Evolutionary conservation across 257 asterid genomes (phyloP), one percentile per base, ranked within the genome.

Genomic region (Lycium ferocissimum): DNA sequence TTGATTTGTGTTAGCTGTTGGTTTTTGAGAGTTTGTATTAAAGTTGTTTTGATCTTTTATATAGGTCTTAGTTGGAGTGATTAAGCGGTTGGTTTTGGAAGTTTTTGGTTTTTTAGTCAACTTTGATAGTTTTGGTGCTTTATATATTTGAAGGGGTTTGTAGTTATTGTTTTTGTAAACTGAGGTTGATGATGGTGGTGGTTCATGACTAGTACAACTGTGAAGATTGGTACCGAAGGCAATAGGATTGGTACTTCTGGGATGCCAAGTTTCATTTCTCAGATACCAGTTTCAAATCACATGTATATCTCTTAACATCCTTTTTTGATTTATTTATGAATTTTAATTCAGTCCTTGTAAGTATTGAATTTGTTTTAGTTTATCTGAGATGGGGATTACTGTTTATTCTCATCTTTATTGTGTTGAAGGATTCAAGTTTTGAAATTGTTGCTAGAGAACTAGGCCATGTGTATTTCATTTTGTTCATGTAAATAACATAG

Each of bases 201-300:
- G 80, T 87, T 86, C 87, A 87, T 88, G 91, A 88, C 86, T 83
- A 90, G 91, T 69, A 85, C 89, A 86, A 87, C 86, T 10, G 79
- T 91, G 83, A 88, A 87, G 63, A 70, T 88, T 94, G 93, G 93
- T 88, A 91, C 86, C 86, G 90, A 91, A 85, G 92, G 83, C 73
- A 87, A 89, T 71, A 86, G 72, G 80, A 88, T 89, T 85, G 87
- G 70, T 76, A 26, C 85, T 87, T 82, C 91, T 89, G 95, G 86
- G 92, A 95, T 93, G 95, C 98, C 99, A 84, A 94, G 98, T 92
- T 94, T 94, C 89, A 85, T 89, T 88, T 89, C 97, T 86, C 97
- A 91, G 86, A 69, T 92, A 38, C 90, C 93, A 67, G 84, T 83
- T 89, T 86, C 94, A 66, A 92, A 88, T 90, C 89, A 90, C 86